phyloP scores from a whole-genome alignment of 139 green algal genomes.

The Chlorella ohadii region DNA sequence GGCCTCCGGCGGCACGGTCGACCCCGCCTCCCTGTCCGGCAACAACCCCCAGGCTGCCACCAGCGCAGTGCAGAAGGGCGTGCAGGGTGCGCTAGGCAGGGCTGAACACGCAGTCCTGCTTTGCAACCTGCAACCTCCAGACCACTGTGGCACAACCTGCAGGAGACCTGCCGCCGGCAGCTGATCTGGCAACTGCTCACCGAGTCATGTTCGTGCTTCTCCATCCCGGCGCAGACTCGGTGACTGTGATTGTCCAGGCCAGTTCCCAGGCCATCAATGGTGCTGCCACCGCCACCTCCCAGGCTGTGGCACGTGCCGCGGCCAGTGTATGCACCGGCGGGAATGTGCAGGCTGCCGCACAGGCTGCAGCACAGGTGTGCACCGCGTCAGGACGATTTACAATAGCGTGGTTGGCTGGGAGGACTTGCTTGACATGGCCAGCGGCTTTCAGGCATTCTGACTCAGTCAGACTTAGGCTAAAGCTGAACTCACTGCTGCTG shows the following conservation, averaged over 20 bases:
- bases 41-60: conserved; percentile 3
- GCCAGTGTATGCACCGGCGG: conserved; percentile 11
- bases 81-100: neutral
- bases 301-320: neutral
- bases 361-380: neutral
- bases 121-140: no score
- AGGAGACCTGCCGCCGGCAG: no score
- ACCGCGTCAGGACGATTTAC: no score
- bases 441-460: no score
- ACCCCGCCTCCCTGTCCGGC: neutral
- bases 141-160: no score
- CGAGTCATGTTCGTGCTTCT: no score
- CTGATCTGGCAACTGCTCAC: no score
- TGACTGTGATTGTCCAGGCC: conserved; percentile 15
- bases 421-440: no score
- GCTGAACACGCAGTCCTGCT: no score
- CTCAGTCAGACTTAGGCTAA: no score
- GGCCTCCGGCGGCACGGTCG: conserved; percentile 18
- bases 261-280: conserved; percentile 4
- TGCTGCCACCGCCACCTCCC: conserved; percentile 4
- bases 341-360: neutral
- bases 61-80: conserved; percentile 20
- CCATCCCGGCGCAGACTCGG: neutral
- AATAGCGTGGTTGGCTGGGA: no score
- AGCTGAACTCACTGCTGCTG: no score